Percentiles rank a stretch among this genome's conserved stretches.
phyloP scores from a whole-genome alignment of 371 early-diverging fungal genomes.

The Entomophthora muscae region DNA sequence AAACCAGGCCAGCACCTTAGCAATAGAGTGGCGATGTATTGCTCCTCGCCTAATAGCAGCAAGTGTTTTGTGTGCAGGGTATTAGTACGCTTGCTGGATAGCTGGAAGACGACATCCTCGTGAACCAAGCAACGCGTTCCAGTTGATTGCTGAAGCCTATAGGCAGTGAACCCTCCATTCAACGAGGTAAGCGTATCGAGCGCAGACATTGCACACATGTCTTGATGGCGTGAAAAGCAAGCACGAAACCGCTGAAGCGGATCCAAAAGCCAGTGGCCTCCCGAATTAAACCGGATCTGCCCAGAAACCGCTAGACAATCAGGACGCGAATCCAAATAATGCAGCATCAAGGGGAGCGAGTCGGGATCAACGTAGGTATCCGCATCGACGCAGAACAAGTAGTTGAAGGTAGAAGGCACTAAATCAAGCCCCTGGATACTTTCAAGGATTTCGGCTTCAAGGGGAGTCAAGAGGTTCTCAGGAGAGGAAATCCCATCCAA shows the following conservation, averaged over 20 bases:
- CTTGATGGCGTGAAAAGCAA: conserved; percentile 95
- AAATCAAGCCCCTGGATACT: conserved; percentile 86
- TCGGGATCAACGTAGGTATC: conserved; percentile 81
- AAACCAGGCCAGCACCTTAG: conserved; percentile 62
- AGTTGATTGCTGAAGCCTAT: conserved; percentile 74
- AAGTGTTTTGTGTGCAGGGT: conserved; percentile 94
- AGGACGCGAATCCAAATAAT: conserved; percentile 71
- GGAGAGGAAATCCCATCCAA: conserved; percentile 81
- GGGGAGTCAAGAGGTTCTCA: conserved; percentile 69
- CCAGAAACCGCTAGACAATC: conserved; percentile 85
- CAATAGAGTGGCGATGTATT: conserved; percentile 91
- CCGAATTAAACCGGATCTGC: conserved; percentile 79
- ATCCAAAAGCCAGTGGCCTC: conserved; percentile 82
- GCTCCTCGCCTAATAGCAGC: conserved; percentile 68
- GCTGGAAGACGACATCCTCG: conserved; percentile 76
- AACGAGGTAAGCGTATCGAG: conserved; percentile 93
- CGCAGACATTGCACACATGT: conserved; percentile 95
- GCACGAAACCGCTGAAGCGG: conserved; percentile 96
- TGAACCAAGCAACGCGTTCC: conserved; percentile 72
- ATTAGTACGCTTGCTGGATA: conserved; percentile 81
- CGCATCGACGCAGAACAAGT: conserved; percentile 88
- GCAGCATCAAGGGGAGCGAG: conserved; percentile 64
- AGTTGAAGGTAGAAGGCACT: conserved; percentile 71
- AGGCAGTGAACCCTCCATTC: conserved; percentile 93
- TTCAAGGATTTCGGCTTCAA: conserved; percentile 82